These are phyloP conservation scores for Seiridium unicorne DNA, from an alignment of 2,329 filamentous ascomycete genomes.

Conservation along the genomic window DNA sequence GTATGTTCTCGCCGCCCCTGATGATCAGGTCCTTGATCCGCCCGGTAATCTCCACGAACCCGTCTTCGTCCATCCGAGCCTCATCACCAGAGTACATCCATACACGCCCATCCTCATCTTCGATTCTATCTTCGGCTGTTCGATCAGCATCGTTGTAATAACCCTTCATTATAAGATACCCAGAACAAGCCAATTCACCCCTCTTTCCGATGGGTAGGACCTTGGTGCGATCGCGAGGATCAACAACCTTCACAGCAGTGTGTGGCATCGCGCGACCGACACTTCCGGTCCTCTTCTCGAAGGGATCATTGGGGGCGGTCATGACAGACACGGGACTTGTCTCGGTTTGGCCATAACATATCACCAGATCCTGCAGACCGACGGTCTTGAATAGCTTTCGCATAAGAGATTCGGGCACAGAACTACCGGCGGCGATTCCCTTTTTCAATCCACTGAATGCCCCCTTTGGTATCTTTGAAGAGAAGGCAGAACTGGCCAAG, in stretches of 20 bases:
- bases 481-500: conserved; percentile 49
- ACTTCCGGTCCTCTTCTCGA: conserved; percentile 68
- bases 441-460: conserved; percentile 59
- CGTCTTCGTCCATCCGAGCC: conserved; percentile 77
- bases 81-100: conserved; percentile 97
- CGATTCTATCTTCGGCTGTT: conserved; percentile 64
- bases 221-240: conserved; percentile 55
- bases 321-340: conserved; percentile 77
- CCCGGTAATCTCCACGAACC: conserved; percentile 86
- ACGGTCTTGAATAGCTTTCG: conserved; percentile 68
- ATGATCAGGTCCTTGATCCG: conserved; percentile 93
- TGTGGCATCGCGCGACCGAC: conserved; percentile 86
- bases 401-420: conserved; percentile 84
- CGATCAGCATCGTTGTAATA: conserved; percentile 76
- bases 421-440: conserved; percentile 87
- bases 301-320: conserved; percentile 75
- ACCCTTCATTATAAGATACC: conserved; percentile 87
- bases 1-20: conserved; percentile 91
- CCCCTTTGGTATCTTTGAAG: conserved; percentile 18
- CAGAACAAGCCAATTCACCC: conserved; percentile 80
- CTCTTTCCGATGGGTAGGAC: conserved; percentile 63
- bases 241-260: conserved; percentile 73
- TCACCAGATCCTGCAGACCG: conserved; percentile 80
- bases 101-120: conserved; percentile 40
- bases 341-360: conserved; percentile 97